These are phyloP conservation scores for Solanum chilense DNA, from an alignment of 257 asterid genomes.

Conservation along the genomic window DNA sequence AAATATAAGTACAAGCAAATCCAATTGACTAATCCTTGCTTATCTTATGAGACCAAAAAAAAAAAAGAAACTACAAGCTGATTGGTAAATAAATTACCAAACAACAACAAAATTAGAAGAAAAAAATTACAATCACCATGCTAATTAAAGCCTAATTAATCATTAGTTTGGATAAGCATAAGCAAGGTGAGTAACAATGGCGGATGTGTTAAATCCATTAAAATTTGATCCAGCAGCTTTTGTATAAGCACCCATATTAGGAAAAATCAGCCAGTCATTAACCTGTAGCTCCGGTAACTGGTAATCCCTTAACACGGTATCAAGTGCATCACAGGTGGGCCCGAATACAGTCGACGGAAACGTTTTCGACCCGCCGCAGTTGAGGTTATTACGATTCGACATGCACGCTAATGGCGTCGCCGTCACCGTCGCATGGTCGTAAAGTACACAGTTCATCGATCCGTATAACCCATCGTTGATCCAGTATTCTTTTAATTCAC, in stretches of 20 bases:
- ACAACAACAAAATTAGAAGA: background rate
- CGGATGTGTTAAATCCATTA: constrained; percentile 5
- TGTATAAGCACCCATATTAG: constrained; percentile 4
- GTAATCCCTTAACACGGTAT: constrained; percentile 1
- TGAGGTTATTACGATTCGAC: background rate
- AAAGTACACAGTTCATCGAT: constrained; percentile 2
- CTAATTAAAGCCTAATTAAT: background rate
- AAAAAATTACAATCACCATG: background rate
- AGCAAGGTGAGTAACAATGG: constrained; percentile 3
- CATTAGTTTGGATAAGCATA: background rate
- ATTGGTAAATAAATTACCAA: background rate
- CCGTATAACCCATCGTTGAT: constrained; percentile 5
- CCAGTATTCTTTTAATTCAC: constrained; percentile 3
- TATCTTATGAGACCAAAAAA: background rate
- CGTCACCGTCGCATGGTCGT: background rate
- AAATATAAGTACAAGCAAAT: background rate
- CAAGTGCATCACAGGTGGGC: constrained; percentile 6
- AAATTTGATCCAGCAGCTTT: constrained; percentile 5
- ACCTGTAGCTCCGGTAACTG: constrained; percentile 4
- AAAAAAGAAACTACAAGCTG: background rate
- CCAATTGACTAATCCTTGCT: background rate
- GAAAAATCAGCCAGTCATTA: constrained; percentile 5
- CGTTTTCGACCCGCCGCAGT: background rate
- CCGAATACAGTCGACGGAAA: constrained; percentile 1
- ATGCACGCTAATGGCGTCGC: background rate